Evolutionary conservation across 139 green algal genomes (phyloP).

Genomic region (Yamagishiella unicocca): DNA sequence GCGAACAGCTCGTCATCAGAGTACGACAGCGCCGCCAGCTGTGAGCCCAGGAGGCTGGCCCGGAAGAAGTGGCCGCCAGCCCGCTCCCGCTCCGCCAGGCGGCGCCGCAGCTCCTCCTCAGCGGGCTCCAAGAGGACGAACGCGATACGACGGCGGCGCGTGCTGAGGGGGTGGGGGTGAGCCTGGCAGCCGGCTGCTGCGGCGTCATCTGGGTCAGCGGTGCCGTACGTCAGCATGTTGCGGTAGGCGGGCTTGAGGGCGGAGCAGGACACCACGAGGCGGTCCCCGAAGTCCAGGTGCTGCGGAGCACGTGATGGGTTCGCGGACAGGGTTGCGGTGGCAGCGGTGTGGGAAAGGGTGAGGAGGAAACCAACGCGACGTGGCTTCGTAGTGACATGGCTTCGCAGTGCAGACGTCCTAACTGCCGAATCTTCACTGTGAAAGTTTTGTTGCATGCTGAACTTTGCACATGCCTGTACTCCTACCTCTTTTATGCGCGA

Average conservation of each 20-base stretch:
- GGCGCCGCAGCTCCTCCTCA: background rate
- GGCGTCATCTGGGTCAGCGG: background rate
- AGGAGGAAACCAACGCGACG: too few species aligned
- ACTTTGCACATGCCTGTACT: background rate
- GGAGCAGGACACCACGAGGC: slow-evolving; percentile 34
- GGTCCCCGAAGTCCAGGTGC: background rate
- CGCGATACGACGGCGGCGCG: background rate
- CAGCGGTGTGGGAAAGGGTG: too few species aligned
- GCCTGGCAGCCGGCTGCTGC: background rate
- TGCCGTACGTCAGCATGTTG: background rate
- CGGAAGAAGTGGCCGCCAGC: slow-evolving; percentile 20
- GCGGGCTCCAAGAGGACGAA: slow-evolving; percentile 7
- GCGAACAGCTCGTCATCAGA: background rate
- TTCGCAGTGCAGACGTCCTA: too few species aligned
- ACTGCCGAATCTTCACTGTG: too few species aligned
- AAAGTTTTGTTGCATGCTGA: too few species aligned
- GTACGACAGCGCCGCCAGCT: background rate
- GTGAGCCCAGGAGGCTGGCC: background rate
- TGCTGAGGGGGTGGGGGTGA: background rate
- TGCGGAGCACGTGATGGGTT: too few species aligned
- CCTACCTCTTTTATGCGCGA: background rate
- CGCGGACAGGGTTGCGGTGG: too few species aligned
- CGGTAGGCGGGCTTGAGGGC: slow-evolving; percentile 21
- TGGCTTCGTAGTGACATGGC: too few species aligned
- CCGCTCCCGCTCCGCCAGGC: background rate